These are phyloP conservation scores for Benincasa hispida DNA, from an alignment of 306 rosid species.

Conservation along the genomic window DNA sequence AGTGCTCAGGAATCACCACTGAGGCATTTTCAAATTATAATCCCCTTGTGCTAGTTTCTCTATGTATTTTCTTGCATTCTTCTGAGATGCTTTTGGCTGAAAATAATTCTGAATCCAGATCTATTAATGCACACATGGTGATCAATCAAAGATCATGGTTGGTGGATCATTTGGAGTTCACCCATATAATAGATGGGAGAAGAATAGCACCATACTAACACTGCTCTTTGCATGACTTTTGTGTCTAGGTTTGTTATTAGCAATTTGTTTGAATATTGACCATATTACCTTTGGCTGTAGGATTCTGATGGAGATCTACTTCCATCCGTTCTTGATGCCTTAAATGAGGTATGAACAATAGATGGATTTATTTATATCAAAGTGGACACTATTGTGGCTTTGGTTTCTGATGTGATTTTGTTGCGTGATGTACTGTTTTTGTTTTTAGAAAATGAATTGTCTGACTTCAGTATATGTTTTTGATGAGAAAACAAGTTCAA, in stretches of 20 bases:
- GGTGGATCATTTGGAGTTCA: not conserved
- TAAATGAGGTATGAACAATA: constrained; percentile 68
- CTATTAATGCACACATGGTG: not conserved
- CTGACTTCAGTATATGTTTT: not conserved
- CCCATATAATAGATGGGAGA: not conserved
- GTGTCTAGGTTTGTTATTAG: not conserved
- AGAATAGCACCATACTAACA: not conserved
- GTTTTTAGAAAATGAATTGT: not conserved
- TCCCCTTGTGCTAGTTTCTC: constrained; percentile 2
- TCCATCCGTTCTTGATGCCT: constrained; percentile 85
- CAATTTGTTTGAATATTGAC: constrained; percentile 8
- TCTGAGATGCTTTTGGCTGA: not conserved
- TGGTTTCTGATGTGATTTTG: not conserved
- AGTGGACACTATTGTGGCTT: not conserved
- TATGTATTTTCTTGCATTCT: not conserved
- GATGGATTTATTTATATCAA: not conserved
- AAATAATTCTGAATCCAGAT: not conserved
- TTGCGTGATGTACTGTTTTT: not conserved
- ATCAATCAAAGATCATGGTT: not conserved
- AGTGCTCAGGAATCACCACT: not conserved
- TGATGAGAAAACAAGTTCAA: not conserved
- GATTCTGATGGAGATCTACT: constrained; percentile 92
- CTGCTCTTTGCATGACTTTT: not conserved
- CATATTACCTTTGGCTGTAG: constrained; percentile 23
- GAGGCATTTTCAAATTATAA: not conserved